These are phyloP conservation scores for Tylopilus orsonianus DNA, from an alignment of 1,284 basidiomycete species.

Conservation along the genomic window DNA sequence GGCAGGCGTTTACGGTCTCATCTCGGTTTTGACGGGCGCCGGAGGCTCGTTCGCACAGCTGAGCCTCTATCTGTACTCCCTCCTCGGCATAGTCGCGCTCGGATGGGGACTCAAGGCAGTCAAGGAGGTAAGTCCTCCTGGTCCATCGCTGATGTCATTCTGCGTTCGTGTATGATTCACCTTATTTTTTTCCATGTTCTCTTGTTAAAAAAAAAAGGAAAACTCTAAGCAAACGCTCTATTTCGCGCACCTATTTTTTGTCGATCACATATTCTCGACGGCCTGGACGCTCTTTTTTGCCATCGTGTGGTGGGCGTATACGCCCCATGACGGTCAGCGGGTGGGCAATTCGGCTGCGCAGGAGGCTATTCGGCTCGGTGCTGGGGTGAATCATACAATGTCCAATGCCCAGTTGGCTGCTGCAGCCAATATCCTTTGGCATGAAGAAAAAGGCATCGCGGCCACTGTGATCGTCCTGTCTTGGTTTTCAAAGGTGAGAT, in stretches of 20 bases:
- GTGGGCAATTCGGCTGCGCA: slow-evolving; percentile 84
- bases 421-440: slow-evolving; percentile 85
- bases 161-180: slow-evolving; percentile 1
- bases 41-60: slow-evolving; percentile 90
- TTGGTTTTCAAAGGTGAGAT: slow-evolving; percentile 86
- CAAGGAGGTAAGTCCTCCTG: slow-evolving; percentile 60
- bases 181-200: background rate
- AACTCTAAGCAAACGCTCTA: slow-evolving; percentile 80
- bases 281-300: slow-evolving; percentile 91
- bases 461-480: slow-evolving; percentile 76
- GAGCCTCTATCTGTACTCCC: slow-evolving; percentile 91
- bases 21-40: slow-evolving; percentile 83
- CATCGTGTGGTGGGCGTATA: slow-evolving; percentile 86
- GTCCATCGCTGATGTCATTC: no score
- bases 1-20: slow-evolving; percentile 94
- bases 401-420: slow-evolving; percentile 61
- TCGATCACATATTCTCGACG: slow-evolving; percentile 92
- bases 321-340: slow-evolving; percentile 85
- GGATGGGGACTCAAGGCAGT: slow-evolving; percentile 88
- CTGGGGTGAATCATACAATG: slow-evolving; percentile 51
- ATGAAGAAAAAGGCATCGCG: slow-evolving; percentile 83
- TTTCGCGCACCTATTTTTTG: slow-evolving; percentile 89
- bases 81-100: slow-evolving; percentile 77
- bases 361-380: slow-evolving; percentile 70
- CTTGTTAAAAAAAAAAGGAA: slow-evolving; percentile 56